A percentile compares a stretch with the other conserved stretches of the same genome.
Conservation (phyloP, 2,329 filamentous ascomycete species). For the Dryadomyces quercivorus region DNA sequence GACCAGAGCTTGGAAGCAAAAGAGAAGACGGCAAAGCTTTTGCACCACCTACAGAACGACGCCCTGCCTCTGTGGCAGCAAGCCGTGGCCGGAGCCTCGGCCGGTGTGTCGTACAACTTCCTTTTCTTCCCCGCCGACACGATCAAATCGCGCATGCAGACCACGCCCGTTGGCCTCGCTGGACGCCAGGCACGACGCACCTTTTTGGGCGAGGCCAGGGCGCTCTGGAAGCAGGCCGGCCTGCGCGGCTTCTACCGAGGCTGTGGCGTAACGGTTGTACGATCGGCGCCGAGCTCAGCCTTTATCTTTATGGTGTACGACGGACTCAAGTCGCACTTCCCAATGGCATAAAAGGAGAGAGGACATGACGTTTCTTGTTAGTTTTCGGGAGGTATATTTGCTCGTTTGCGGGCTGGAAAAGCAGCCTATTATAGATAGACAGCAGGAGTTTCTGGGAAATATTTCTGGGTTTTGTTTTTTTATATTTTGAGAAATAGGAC, state of each 20-base stretch:
- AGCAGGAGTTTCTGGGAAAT: too few species aligned
- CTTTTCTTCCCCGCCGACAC: conserved; percentile 96
- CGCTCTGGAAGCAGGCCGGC: conserved; percentile 74
- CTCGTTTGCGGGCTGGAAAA: too few species aligned
- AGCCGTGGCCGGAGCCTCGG: conserved; percentile 72
- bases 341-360: conserved; percentile 23
- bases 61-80: conserved; percentile 74
- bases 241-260: conserved; percentile 81
- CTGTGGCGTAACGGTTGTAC: conserved; percentile 82
- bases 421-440: too few species aligned
- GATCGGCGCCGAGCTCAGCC: conserved; percentile 88
- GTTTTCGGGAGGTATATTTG: conserved; percentile 2
- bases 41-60: conserved; percentile 30
- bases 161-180: conserved; percentile 49
- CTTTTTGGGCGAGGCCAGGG: conserved; percentile 59
- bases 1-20: conserved; percentile 23
- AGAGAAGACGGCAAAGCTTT: conserved; percentile 18
- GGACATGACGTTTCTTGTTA: conserved; percentile 9
- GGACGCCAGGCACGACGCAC: conserved; percentile 35
- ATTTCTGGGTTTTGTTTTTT: too few species aligned
- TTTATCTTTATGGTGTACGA: conserved; percentile 97
- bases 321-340: conserved; percentile 60
- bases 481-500: too few species aligned
- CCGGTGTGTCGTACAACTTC: conserved; percentile 93
- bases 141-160: conserved; percentile 96